Conservation (phyloP, 2,329 filamentous ascomycete species). For the Dryadomyces quercivorus region DNA sequence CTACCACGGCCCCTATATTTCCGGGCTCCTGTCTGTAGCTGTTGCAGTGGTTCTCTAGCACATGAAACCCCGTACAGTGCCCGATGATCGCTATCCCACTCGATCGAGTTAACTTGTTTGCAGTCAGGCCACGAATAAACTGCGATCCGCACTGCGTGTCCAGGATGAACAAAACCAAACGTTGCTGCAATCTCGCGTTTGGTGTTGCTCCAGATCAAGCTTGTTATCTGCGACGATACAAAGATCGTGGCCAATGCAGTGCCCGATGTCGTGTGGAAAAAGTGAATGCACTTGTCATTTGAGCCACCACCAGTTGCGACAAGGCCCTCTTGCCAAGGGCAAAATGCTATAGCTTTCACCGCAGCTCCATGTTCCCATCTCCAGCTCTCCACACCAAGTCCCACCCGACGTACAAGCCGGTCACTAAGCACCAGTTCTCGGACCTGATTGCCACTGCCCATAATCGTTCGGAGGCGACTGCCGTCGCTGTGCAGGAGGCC, state of each 20-base stretch:
- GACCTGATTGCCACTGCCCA: constrained; percentile 2
- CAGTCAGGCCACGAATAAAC: constrained; percentile 94
- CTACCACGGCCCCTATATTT: constrained; percentile 27
- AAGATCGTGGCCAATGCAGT: constrained; percentile 80
- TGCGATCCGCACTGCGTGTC: constrained; percentile 79
- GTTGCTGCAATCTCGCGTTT: constrained; percentile 83
- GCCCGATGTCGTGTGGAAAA: constrained; percentile 79
- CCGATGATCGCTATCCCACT: constrained; percentile 67
- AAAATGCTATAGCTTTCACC: constrained; percentile 94
- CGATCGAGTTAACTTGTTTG: constrained; percentile 70
- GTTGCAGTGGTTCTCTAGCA: constrained; percentile 38
- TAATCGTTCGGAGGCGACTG: constrained; percentile 1
- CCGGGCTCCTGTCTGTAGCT: constrained; percentile 15
- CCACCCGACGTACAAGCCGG: constrained; percentile 21
- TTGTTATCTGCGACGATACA: constrained; percentile 86
- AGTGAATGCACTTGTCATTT: constrained; percentile 91
- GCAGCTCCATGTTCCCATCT: constrained; percentile 72
- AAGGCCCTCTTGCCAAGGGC: constrained; percentile 80
- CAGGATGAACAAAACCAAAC: constrained; percentile 85
- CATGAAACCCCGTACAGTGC: constrained; percentile 85
- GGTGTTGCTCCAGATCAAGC: constrained; percentile 78
- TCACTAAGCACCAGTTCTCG: constrained; percentile 4
- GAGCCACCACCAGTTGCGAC: constrained; percentile 86
- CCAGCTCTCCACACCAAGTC: constrained; percentile 50
- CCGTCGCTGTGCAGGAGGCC: background rate